Percentiles rank a stretch among this genome's conserved stretches.
Evolutionary conservation across 2,329 filamentous ascomycete species (phyloP).

Genomic region (Fonsecaea multimorphosa): DNA sequence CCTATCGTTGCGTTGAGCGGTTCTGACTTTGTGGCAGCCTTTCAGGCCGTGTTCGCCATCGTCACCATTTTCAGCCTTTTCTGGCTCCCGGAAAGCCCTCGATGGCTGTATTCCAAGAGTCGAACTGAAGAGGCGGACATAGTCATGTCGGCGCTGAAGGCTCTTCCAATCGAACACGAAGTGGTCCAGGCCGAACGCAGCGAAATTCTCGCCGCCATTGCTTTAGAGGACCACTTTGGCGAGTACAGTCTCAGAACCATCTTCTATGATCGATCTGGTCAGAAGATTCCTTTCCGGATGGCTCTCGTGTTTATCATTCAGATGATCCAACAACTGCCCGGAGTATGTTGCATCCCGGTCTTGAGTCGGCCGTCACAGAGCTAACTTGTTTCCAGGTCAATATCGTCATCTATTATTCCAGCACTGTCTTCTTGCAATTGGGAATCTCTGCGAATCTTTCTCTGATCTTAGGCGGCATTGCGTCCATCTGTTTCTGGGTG

Average conservation of each 20-base stretch:
- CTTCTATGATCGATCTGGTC: constrained; percentile 26
- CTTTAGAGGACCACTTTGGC: constrained; percentile 22
- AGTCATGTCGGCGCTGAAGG: constrained; percentile 57
- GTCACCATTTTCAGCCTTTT: constrained; percentile 53
- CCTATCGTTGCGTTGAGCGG: neutral
- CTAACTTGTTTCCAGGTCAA: neutral
- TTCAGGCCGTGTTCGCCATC: constrained; percentile 58
- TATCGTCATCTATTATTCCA: constrained; percentile 26
- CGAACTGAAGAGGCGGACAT: constrained; percentile 53
- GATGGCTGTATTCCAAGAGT: constrained; percentile 55
- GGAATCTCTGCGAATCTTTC: constrained; percentile 19
- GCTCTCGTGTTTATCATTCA: constrained; percentile 21
- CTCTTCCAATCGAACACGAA: constrained; percentile 24
- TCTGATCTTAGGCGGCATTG: constrained; percentile 17
- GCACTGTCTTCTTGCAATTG: constrained; percentile 23
- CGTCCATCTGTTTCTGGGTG: constrained; percentile 25
- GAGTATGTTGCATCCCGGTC: neutral
- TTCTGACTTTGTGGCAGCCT: constrained; percentile 44
- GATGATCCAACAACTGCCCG: constrained; percentile 25
- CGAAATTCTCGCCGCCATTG: constrained; percentile 25
- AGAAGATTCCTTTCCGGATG: constrained; percentile 25
- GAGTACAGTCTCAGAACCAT: constrained; percentile 24
- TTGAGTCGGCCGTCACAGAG: neutral
- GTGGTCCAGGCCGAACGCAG: constrained; percentile 24
- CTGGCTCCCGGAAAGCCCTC: constrained; percentile 55